Evolutionary conservation across 306 rosid species (phyloP), one percentile per base, ranked within the genome.

Genomic region (Dryas alaskensis): DNA sequence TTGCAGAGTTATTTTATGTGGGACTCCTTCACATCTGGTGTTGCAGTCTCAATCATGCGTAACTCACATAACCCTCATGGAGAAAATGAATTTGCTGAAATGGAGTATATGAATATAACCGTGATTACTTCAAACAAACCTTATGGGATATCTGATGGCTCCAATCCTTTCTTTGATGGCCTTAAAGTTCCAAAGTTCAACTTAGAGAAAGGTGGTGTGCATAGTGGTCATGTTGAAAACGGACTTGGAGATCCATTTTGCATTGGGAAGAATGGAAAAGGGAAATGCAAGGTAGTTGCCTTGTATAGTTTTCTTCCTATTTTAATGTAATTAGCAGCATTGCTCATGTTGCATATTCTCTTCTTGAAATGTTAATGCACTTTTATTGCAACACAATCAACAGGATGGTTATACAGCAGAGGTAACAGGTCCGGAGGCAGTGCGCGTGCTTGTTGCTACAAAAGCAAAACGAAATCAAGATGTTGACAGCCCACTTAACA

Each of bases 331-430:
- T 59, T 51, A 7, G 16, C 22, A 60, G 69, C 50, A 49, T 22
- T 14, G 12, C 16, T 46, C 51, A 58, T 42, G 39, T 40, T 69
- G 7, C 31, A 40, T 51, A 2, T 48, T 27, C 14, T 42, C 40
- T 22, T 70, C 65, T 62, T 13, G 1, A 11, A 8, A 54, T 42
- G 64, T 43, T 42, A 27, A 57, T 57, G 8, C 13, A 57, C 13
- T 16, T 44, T 3, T 14, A 37, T 50, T 72, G 55, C 60, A 76
- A 77, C 72, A 74, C 65, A 73, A 78, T 83, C 14, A 46, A 72
- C 78, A 94, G 99, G 99, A 94, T 78, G 99, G 99, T 49, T 94
- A 92, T 79, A 94, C 99, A 62, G 44, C 31, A 47, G 92, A 86
- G 72, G 76, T 78, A 65, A 81, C 81, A 42, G 96, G 96, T 78